Evolutionary conservation across 2,329 filamentous ascomycete species (phyloP).

Genomic region (Phoma sp.): DNA sequence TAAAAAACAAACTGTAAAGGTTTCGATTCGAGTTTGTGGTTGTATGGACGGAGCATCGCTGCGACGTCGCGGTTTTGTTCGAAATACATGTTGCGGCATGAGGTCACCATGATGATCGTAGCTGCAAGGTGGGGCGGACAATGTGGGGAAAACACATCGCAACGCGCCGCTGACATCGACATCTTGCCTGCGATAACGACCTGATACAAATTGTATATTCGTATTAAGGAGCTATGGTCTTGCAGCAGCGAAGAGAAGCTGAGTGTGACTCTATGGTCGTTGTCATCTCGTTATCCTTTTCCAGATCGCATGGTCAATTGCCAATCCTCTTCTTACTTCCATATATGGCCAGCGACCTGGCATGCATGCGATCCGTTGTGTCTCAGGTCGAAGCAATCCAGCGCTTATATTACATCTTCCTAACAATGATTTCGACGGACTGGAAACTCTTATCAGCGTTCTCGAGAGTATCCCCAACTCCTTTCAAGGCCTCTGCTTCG

Average conservation of each 20-base stretch:
- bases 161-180: slow-evolving; percentile 15
- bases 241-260: background rate
- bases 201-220: no score
- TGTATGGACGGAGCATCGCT: slow-evolving; percentile 10
- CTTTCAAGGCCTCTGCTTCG: no score
- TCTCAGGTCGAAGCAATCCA: no score
- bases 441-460: no score
- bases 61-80: slow-evolving; percentile 6
- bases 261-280: background rate
- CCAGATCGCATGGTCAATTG: no score
- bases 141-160: slow-evolving; percentile 11
- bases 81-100: background rate
- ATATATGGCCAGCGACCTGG: no score
- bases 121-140: background rate
- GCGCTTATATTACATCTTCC: no score
- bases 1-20: background rate
- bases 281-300: no score
- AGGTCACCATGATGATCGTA: slow-evolving; percentile 17
- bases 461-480: no score
- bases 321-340: no score
- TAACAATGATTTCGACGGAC: no score
- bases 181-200: background rate
- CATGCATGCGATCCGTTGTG: no score
- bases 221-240: background rate
- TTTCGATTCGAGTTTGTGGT: background rate